Base-by-base conservation (phyloP, 2,329 filamentous ascomycete genomes). In the Colletotrichum sp. region DNA sequence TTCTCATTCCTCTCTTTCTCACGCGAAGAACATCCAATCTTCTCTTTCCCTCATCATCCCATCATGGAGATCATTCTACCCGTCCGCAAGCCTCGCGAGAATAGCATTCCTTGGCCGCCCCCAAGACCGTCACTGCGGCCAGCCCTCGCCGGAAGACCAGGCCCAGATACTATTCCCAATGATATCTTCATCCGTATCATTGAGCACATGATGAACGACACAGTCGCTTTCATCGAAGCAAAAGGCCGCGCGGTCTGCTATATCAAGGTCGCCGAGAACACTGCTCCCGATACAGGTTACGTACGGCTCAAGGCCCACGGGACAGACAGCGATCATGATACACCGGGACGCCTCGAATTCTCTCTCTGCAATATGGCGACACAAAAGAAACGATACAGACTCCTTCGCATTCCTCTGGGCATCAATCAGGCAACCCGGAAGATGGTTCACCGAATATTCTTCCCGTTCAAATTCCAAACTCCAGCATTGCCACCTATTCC, bases 21-120 rank as follows among this genome's bases (percentile, higher is more conserved):
- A 47, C 18, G 6, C 38, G 1, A 2, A n/a, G 38, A 21, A 4
- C 18, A 12, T 1, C 12, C 43, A 6, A 13, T 47, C n/a, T 7
- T 21, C 11, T 7, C n/a, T 3, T 0, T 1, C 9, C 9, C 9
- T 5, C 38, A 9, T 47, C 38, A 6, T 4, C 18, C 0, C 43
- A 47, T 2, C 43, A 51, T 51, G 43, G n/a, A 51, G 43, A 51
- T 51, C 43, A 21, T 13, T 13, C n/a, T 51, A 12, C 43, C 43
- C 12, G 1, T 51, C 1, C 43, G 43, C 0, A 51, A 51, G 12
- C 43, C 6, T 51, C 43, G 43, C 43, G 43, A 51, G 43, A 51
- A 51, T 11, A 21, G 3, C 1, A 7, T 21, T 6, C 43, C 43
- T 7, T 51, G 43, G 43, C 43, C 43, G 9, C 43, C 43, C 11